Conservation (phyloP, 2,329 filamentous ascomycete species). For the Endoconidiophora polonica region DNA sequence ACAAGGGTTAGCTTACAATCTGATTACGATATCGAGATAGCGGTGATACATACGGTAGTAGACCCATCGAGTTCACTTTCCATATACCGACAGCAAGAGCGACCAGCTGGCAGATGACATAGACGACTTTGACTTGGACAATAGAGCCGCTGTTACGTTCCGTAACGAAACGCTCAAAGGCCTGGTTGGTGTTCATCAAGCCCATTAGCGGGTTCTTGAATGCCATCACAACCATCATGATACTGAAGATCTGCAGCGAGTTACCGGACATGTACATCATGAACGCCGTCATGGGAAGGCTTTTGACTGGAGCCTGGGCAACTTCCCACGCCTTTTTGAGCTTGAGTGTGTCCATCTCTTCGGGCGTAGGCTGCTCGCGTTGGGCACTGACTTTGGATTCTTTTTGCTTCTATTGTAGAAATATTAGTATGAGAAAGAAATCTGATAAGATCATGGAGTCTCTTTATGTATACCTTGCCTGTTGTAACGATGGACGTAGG, state of each 20-base stretch:
- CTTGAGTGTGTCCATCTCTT: constrained; percentile 90
- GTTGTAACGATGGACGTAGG: constrained; percentile 35
- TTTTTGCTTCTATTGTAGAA: constrained; percentile 31
- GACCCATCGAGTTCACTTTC: constrained; percentile 93
- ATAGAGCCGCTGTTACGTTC: constrained; percentile 58
- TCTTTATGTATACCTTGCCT: constrained; percentile 30
- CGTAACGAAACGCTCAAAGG: constrained; percentile 84
- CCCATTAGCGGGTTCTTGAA: constrained; percentile 93
- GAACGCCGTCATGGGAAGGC: constrained; percentile 92
- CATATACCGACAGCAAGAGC: constrained; percentile 76
- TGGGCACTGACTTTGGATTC: constrained; percentile 28
- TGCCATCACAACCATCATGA: constrained; percentile 99
- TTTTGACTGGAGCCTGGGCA: constrained; percentile 81
- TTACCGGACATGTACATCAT: constrained; percentile 99
- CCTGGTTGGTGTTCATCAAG: constrained; percentile 62
- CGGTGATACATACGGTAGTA: constrained; percentile 55
- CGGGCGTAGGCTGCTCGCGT: constrained; percentile 53
- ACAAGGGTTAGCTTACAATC: constrained; percentile 8
- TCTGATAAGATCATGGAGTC: background rate
- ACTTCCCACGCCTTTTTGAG: constrained; percentile 99
- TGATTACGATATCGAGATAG: constrained; percentile 13
- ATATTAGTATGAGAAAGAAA: background rate
- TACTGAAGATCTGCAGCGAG: constrained; percentile 94
- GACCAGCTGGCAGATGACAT: constrained; percentile 71
- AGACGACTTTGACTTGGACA: constrained; percentile 70